A percentile compares a stretch with the other conserved stretches of the same genome.
phyloP scores from a whole-genome alignment of 75 land plant species.

The Selaginella moellendorffii region DNA sequence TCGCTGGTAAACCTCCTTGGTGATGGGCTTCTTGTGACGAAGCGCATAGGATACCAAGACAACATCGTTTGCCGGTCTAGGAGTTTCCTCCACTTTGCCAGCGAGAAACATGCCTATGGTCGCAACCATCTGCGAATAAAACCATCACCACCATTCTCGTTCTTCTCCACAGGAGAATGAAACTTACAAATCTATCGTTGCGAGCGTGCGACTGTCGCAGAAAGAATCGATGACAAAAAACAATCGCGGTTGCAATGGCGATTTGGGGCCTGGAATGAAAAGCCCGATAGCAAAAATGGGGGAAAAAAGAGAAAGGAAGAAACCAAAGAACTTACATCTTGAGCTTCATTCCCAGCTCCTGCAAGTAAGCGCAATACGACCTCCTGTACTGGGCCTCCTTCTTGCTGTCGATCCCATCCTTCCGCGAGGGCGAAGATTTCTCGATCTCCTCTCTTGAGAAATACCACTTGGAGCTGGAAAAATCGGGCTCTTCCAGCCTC shows the following conservation, averaged over 20 bases:
- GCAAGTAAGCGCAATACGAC: conserved; percentile 48
- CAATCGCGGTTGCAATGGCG: conserved; percentile 68
- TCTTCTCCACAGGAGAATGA: background rate
- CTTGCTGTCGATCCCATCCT: conserved; percentile 49
- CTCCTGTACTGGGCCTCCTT: conserved; percentile 40
- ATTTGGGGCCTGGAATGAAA: conserved; percentile 69
- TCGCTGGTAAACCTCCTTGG: conserved; percentile 39
- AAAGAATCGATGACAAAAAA: conserved; percentile 76
- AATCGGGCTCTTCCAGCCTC: conserved; percentile 33
- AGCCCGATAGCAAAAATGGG: background rate
- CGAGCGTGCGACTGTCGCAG: conserved; percentile 64
- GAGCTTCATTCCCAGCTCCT: conserved; percentile 48
- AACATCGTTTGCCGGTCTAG: conserved; percentile 42
- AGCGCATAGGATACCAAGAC: conserved; percentile 44
- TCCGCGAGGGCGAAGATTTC: conserved; percentile 49
- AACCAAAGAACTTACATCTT: conserved; percentile 38
- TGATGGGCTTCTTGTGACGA: conserved; percentile 55
- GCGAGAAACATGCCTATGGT: conserved; percentile 58
- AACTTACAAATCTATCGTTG: conserved; percentile 50
- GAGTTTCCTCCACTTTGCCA: conserved; percentile 68
- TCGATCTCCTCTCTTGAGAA: conserved; percentile 42
- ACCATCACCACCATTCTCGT: background rate
- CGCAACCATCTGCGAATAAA: conserved; percentile 48
- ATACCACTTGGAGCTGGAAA: conserved; percentile 46
- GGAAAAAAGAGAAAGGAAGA: background rate